These are phyloP conservation scores for Apophysomyces variabilis DNA, from an alignment of 371 early-diverging fungal genomes.

Conservation along the genomic window DNA sequence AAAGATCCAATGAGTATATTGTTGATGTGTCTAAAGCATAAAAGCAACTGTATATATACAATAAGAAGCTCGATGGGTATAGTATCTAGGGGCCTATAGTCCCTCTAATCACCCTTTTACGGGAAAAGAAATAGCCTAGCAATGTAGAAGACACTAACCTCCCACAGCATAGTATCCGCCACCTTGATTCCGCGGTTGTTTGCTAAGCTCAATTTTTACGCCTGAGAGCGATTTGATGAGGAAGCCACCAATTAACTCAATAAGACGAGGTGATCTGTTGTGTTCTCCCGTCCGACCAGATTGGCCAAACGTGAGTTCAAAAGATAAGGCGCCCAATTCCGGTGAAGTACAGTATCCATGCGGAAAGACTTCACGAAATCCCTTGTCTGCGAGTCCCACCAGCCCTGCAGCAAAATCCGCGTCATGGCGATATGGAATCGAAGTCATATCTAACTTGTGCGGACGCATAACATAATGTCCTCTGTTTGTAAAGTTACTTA, in stretches of 20 bases:
- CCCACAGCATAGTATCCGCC: constrained; percentile 48
- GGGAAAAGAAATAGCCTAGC: not conserved
- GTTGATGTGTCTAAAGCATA: not conserved
- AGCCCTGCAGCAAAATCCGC: constrained; percentile 41
- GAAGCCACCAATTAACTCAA: constrained; percentile 52
- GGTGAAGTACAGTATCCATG: constrained; percentile 39
- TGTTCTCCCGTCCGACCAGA: constrained; percentile 11
- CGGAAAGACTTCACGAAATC: constrained; percentile 4
- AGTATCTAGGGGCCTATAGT: not conserved
- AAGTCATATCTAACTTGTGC: constrained; percentile 30
- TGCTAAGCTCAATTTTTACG: constrained; percentile 45
- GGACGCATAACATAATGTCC: constrained; percentile 23
- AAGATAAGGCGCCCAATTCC: constrained; percentile 8
- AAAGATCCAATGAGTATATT: constrained; percentile 10
- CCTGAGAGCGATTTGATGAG: constrained; percentile 53
- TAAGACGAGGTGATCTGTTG: constrained; percentile 25
- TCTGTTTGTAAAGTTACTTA: not conserved
- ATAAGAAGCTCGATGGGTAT: constrained; percentile 6
- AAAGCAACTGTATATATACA: constrained; percentile 1
- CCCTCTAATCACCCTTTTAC: constrained; percentile 1
- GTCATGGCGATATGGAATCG: constrained; percentile 30
- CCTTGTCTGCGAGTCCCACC: constrained; percentile 21
- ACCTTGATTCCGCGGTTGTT: constrained; percentile 27
- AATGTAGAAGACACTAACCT: constrained; percentile 47
- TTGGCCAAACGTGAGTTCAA: constrained; percentile 38